Evolutionary conservation across 1,284 basidiomycete species (phyloP).

Genomic region (Malassezia arunalokei): DNA sequence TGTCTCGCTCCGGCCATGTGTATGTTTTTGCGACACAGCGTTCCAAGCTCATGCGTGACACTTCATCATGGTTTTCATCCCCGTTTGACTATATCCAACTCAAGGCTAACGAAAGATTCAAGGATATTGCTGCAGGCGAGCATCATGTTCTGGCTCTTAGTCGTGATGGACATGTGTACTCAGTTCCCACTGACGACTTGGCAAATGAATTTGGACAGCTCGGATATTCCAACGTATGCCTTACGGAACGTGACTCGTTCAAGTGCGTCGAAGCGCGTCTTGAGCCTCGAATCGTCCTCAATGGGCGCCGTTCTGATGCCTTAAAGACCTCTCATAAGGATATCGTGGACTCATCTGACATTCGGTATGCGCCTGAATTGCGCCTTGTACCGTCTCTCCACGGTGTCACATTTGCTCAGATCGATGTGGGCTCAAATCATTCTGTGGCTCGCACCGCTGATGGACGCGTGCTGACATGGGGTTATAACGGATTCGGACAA

Average conservation of each 20-base stretch:
- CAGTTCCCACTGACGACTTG: constrained; percentile 61
- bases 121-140: constrained; percentile 50
- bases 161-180: constrained; percentile 65
- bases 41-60: constrained; percentile 19
- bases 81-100: constrained; percentile 11
- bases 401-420: constrained; percentile 57
- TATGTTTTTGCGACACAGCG: constrained; percentile 34
- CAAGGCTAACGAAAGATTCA: constrained; percentile 23
- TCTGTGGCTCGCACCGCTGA: constrained; percentile 55
- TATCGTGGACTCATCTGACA: constrained; percentile 29
- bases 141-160: constrained; percentile 78
- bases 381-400: constrained; percentile 68
- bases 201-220: constrained; percentile 81
- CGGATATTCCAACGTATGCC: constrained; percentile 48
- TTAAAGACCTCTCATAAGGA: constrained; percentile 12
- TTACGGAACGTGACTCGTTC: constrained; percentile 45
- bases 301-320: constrained; percentile 43
- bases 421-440: constrained; percentile 62
- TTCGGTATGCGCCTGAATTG: constrained; percentile 61
- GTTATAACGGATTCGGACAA: constrained; percentile 53
- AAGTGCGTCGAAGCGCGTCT: constrained; percentile 39
- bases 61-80: constrained; percentile 22
- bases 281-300: constrained; percentile 31
- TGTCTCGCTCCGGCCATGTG: constrained; percentile 34
- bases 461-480: constrained; percentile 60